Evolutionary conservation across 441 rosid genomes (phyloP), one percentile per base, ranked within the genome.

Genomic region (Corymbia citriodora): DNA sequence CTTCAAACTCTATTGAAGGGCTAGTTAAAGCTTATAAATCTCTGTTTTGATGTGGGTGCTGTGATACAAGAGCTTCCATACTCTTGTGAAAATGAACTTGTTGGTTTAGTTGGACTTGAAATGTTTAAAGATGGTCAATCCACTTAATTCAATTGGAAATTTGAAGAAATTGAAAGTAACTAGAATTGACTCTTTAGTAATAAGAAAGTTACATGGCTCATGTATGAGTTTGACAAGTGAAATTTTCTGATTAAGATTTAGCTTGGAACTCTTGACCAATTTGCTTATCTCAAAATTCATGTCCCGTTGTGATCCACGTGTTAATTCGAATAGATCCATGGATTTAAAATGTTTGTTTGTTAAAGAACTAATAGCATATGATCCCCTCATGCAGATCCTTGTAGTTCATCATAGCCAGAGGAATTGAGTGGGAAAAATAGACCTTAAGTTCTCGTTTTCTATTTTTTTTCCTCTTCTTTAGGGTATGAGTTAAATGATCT

Each of bases 291-390:
- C 7, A 2, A 2, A 59, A 25, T 59, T 59, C 14, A 59, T 10
- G 14, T 59, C 10, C 15, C 25, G 1, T 59, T 10, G 29, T 13
- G 10, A 57, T 9, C 29, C 10, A 57, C 63, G 23, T 23, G 23
- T 57, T 57, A 57, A 9, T 57, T 57, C 6, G 1, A 7, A 23
- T 57, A 23, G 29, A 21, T 57, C 29, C 29, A 57, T 23, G 63
- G 63, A 25, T 59, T 59, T 59, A 25, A 4, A 25, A 59, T 59
- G 27, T 25, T 0, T 59, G 63, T 0, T 59, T 7, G 0, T 25
- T 2, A 10, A 25, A 59, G 65, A 59, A 12, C 14, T 59, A 59
- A 59, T 57, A 29, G 10, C 63, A 57, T 4, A 57, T 57, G 29
- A 57, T 57, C 29, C 10, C 63, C 27, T 59, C 3, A 59, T 23